These are phyloP conservation scores for Neoboletus subvelutipes DNA, from an alignment of 768 basidiomycete species.

Conservation along the genomic window DNA sequence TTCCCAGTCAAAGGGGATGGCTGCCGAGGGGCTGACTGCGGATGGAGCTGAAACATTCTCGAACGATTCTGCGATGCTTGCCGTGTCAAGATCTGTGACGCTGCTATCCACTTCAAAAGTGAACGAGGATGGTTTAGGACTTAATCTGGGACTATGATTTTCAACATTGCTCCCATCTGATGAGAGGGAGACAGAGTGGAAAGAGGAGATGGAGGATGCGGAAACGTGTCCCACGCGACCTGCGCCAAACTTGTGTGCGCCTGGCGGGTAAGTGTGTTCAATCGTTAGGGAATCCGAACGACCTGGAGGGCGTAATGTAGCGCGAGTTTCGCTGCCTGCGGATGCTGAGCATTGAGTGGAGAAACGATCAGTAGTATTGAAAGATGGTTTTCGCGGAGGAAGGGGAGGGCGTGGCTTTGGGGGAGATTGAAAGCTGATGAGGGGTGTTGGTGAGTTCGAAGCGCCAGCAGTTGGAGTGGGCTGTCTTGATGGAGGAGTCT, in stretches of 20 bases:
- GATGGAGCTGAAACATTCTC: constrained; percentile 63
- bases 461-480: not conserved
- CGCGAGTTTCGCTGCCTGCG: constrained; percentile 14
- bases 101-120: constrained; percentile 43
- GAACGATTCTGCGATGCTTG: constrained; percentile 69
- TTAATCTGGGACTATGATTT: constrained; percentile 3
- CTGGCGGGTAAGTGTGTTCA: constrained; percentile 58
- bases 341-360: constrained; percentile 30
- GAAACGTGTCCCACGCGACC: constrained; percentile 49
- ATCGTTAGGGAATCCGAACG: constrained; percentile 50
- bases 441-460: constrained; percentile 35
- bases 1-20: constrained; percentile 52
- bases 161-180: constrained; percentile 48
- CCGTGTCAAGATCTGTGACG: constrained; percentile 45
- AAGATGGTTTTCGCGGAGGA: constrained; percentile 65
- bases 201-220: constrained; percentile 75
- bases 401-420: constrained; percentile 54
- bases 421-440: constrained; percentile 59
- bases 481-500: constrained; percentile 23
- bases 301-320: constrained; percentile 31
- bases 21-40: constrained; percentile 51
- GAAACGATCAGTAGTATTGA: constrained; percentile 43
- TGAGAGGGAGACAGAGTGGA: constrained; percentile 80
- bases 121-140: constrained; percentile 43
- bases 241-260: constrained; percentile 36